Evolutionary conservation across 2,329 filamentous ascomycete species (phyloP).

Genomic region (Pseudocercospora crystallina): DNA sequence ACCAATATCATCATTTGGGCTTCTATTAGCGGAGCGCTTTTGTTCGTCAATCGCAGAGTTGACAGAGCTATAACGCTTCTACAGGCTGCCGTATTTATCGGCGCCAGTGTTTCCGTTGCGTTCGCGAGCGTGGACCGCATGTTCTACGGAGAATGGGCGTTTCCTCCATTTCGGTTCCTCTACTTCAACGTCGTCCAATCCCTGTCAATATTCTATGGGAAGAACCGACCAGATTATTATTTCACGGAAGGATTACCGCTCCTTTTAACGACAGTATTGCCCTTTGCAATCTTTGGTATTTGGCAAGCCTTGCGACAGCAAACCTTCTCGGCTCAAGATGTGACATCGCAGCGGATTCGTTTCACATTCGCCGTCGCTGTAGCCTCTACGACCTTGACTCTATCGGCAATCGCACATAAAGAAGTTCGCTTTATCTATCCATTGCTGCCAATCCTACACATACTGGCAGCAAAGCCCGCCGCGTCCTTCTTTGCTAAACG

Average conservation of each 20-base stretch:
- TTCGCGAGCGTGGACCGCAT: slow-evolving; percentile 69
- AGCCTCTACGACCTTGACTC: slow-evolving; percentile 59
- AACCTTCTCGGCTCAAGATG: background rate
- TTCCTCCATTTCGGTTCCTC: slow-evolving; percentile 83
- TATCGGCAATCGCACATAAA: slow-evolving; percentile 88
- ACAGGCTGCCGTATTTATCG: slow-evolving; percentile 28
- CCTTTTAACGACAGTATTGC: slow-evolving; percentile 77
- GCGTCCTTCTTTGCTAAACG: slow-evolving; percentile 60
- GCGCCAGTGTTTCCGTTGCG: slow-evolving; percentile 59
- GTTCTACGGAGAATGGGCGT: slow-evolving; percentile 79
- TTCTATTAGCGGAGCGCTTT: slow-evolving; percentile 58
- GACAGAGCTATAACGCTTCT: slow-evolving; percentile 18
- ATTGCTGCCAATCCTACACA: slow-evolving; percentile 79
- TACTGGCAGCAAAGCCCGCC: slow-evolving; percentile 70
- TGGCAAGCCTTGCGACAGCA: slow-evolving; percentile 42
- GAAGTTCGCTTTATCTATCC: slow-evolving; percentile 97
- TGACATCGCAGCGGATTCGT: slow-evolving; percentile 17
- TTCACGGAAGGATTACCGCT: slow-evolving; percentile 85
- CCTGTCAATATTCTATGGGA: slow-evolving; percentile 88
- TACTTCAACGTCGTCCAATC: slow-evolving; percentile 88
- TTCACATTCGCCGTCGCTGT: slow-evolving; percentile 57
- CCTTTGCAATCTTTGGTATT: slow-evolving; percentile 69
- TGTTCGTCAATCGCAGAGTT: slow-evolving; percentile 44
- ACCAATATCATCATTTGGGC: slow-evolving; percentile 89
- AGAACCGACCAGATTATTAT: slow-evolving; percentile 91